Evolutionary conservation across 768 basidiomycete genomes (phyloP), one percentile per base, ranked within the genome.

Genomic region (Clathrus columnatus): DNA sequence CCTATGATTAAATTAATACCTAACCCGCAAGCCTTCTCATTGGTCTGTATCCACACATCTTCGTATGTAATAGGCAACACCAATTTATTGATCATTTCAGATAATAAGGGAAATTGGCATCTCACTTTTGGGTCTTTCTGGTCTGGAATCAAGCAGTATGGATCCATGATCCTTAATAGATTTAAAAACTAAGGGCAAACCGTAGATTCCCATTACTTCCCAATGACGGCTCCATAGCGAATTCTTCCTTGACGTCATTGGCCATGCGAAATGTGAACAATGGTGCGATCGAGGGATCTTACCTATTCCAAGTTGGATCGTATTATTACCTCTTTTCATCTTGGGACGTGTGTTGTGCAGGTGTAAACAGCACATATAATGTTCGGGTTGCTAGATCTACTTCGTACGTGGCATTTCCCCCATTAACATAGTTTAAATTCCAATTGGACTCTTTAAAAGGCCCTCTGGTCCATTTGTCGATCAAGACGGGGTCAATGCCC

Each of bases 291-390:
- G 80, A 82, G 61, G 79, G 75, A 20, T 73, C 73, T 50, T 66
- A 67, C 43, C 68, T 80, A 41, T 77, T 67, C 64, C 73, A 77
- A 60, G 62, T 63, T 57, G 70, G 71, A 29, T 70, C 59, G 48
- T 80, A 67, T 61, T 81, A 73, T 65, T 82, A 81, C 59, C 69
- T 82, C 17, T 82, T 82, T 65, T 71, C 74, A 0, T 75, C 74
- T 8, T 81, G 79, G 79, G 79, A 80, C 58, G 66, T 65, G 1
- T 81, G 79, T 65, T 80, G 80, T 64, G 47, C 63, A 21, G 79
- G 79, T 4, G 73, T 71, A 14, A 68, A 65, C 8, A 78, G 77
- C 65, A 82, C 79, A 0, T 82, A 82, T 61, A 83, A 81, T 57
- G 82, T 81, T 54, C 73, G 79, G 7, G 79, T 83, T 27, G 78